Evolutionary conservation across 2,329 filamentous ascomycete genomes (phyloP).

Genomic region (Fusarium agapanthi): DNA sequence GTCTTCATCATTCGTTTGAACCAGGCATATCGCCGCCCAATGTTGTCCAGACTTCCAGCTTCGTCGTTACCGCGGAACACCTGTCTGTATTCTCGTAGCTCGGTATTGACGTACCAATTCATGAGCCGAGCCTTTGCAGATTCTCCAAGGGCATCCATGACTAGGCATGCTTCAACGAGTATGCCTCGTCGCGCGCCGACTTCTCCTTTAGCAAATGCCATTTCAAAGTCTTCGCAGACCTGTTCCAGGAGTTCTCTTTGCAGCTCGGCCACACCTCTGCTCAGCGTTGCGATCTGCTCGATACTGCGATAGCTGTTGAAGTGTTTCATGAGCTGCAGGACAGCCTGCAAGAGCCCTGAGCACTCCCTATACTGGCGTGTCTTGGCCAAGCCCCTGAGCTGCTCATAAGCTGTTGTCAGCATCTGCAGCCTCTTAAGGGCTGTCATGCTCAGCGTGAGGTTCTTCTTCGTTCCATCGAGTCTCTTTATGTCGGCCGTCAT

Average conservation of each 20-base stretch:
- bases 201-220: conserved; percentile 90
- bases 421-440: conserved; percentile 97
- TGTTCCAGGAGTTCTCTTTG: conserved; percentile 94
- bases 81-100: conserved; percentile 92
- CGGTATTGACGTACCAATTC: conserved; percentile 98
- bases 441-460: conserved; percentile 97
- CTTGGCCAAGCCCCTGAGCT: conserved; percentile 83
- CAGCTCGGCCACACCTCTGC: conserved; percentile 90
- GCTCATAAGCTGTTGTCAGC: conserved; percentile 98
- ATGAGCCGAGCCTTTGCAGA: conserved; percentile 82
- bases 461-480: conserved; percentile 94
- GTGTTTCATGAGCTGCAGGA: conserved; percentile 96
- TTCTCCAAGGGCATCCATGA: conserved; percentile 95
- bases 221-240: conserved; percentile 98
- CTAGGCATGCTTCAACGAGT: conserved; percentile 86
- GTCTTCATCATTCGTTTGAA: conserved; percentile 95
- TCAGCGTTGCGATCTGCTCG: conserved; percentile 94
- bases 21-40: conserved; percentile 93
- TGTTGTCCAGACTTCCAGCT: conserved; percentile 95
- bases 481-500: conserved; percentile 99
- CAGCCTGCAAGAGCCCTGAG: conserved; percentile 90
- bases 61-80: conserved; percentile 97
- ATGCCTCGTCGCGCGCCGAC: conserved; percentile 73
- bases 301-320: conserved; percentile 99
- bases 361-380: conserved; percentile 94